These are phyloP conservation scores for Antarctomyces pellizariae DNA, from an alignment of 495 filamentous ascomycete genomes.

Conservation along the genomic window DNA sequence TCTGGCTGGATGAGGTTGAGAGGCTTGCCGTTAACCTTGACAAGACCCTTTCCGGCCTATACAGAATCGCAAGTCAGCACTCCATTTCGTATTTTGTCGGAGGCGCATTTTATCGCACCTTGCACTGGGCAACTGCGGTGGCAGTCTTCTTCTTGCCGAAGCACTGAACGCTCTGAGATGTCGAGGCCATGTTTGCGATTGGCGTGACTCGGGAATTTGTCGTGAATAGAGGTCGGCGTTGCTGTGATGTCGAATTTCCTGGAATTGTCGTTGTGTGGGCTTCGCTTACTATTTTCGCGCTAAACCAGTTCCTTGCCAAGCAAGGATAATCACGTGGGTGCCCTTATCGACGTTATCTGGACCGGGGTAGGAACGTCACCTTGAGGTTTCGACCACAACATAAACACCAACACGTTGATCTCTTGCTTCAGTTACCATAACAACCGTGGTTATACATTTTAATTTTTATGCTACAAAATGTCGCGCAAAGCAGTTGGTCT, in stretches of 20 bases:
- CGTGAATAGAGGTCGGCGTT: slow-evolving; percentile 1
- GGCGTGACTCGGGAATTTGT: slow-evolving; percentile 8
- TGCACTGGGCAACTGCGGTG: slow-evolving; percentile 69
- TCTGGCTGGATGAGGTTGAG: slow-evolving; percentile 83
- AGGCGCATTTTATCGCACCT: slow-evolving; percentile 29
- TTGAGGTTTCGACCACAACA: no score
- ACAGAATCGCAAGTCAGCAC: slow-evolving; percentile 10
- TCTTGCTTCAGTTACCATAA: no score
- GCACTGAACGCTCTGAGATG: slow-evolving; percentile 68
- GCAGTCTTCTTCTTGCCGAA: slow-evolving; percentile 87
- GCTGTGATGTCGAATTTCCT: slow-evolving; percentile 2
- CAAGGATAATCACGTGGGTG: no score
- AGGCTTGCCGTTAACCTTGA: slow-evolving; percentile 97
- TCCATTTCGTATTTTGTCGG: slow-evolving; percentile 1
- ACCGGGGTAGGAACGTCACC: no score
- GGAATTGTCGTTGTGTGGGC: slow-evolving; percentile 2
- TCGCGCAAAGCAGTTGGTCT: slow-evolving; percentile 67
- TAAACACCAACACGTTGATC: no score
- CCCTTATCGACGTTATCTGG: no score
- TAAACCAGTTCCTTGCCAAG: no score
- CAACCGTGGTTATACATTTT: no score
- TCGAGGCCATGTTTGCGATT: slow-evolving; percentile 41
- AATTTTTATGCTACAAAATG: no score
- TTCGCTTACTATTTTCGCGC: no score
- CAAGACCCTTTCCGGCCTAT: slow-evolving; percentile 74